Evolutionary conservation across 2,329 filamentous ascomycete species (phyloP), one percentile per base, ranked within the genome.

Genomic region (Alternaria atra): DNA sequence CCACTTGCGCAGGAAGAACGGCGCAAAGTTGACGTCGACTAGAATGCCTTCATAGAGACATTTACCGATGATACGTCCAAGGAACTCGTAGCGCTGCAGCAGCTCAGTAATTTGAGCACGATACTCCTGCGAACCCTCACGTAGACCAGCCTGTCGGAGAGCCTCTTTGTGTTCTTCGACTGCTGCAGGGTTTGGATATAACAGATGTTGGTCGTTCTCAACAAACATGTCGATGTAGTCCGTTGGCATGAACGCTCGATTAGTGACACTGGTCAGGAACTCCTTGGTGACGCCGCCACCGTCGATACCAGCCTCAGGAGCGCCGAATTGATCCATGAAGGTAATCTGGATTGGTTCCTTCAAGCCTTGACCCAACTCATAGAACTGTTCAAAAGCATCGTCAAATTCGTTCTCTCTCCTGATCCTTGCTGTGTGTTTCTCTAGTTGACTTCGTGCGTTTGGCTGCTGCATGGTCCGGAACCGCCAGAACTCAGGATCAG

Each of bases 211-310:
- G 62, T 91, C 90, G 74, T 96, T 99, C 53, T 93, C 89, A 5
- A 89, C 83, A 73, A 99, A 99, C 64, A 96, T 86, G 42, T 85
- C 84, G 15, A 86, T 81, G 25, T 65, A 65, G 9, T 77, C 67
- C 3, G 85, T 80, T 1, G 86, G 84, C 65, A 85, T 86, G 73
- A 98, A 97, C 0, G 93, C 93, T 76, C 97, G 91, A 20, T 86
- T 89, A 1, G 93, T 97, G 50, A 97, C 88, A 63, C 91, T 95
- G 1, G 90, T 97, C 12, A 99, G 84, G 64, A 99, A 99, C 73
- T 99, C 95, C 71, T 99, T 99, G 2, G 94, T 97, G 8, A 99
- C 95, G 64, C 95, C 95, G 8, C 95, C 95, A 0, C 95, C 95
- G 74, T 99, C 95, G 56, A 99, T 98, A 9, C 95, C 95, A 12